Percentiles rank a stretch among this genome's conserved stretches.
These are phyloP conservation scores for Cochlearia excelsa DNA, from an alignment of 345 rosid species.

Conservation along the genomic window DNA sequence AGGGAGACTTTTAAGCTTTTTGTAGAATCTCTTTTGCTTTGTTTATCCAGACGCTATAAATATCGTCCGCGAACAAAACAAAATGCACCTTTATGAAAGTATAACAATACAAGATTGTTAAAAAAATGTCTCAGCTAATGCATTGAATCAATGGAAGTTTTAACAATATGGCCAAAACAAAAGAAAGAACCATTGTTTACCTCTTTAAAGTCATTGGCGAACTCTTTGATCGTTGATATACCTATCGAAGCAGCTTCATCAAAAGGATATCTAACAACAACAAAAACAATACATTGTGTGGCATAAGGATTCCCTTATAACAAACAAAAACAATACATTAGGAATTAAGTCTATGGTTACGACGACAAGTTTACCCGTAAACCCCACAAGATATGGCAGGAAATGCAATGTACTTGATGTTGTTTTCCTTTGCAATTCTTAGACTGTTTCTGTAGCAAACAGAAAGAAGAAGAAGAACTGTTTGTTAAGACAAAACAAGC, in stretches of 20 bases:
- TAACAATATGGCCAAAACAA: not conserved
- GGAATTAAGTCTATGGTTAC: not conserved
- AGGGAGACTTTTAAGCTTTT: conserved; percentile 66
- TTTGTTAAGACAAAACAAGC: not conserved
- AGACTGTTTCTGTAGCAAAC: conserved; percentile 60
- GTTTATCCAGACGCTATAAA: conserved; percentile 55
- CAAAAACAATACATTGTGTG: not conserved
- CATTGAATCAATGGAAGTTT: conserved; percentile 4
- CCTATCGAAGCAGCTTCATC: conserved; percentile 78
- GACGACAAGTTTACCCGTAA: conserved; percentile 45
- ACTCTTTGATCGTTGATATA: conserved; percentile 69
- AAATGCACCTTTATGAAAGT: conserved; percentile 64
- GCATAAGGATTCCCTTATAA: not conserved
- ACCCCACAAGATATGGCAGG: conserved; percentile 87
- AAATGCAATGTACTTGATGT: conserved; percentile 69
- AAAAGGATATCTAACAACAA: conserved; percentile 59
- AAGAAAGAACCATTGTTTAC: conserved; percentile 33
- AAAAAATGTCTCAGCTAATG: not conserved
- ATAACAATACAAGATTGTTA: conserved; percentile 3
- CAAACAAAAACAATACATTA: not conserved
- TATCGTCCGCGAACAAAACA: conserved; percentile 59
- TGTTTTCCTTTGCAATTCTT: conserved; percentile 63
- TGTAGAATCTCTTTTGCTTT: conserved; percentile 65
- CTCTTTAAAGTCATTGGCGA: conserved; percentile 70
- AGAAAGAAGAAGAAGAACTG: conserved; percentile 1